phyloP scores from a whole-genome alignment of 2,329 filamentous ascomycete species.

The Penicillium sp. region DNA sequence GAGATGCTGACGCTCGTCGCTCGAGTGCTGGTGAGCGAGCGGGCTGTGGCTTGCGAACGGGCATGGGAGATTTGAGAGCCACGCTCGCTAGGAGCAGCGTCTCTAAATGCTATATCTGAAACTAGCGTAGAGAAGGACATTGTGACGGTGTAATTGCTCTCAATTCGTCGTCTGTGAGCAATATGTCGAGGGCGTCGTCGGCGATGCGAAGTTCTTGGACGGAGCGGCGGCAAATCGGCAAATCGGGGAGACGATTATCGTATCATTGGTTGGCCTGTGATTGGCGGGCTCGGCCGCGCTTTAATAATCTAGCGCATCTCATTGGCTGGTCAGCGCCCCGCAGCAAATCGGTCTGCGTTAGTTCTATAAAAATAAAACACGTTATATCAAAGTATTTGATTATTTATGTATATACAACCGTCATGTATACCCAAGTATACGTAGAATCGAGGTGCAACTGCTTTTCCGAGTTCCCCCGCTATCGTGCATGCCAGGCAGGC shows the following conservation, averaged over 20 bases:
- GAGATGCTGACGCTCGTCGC: conserved; percentile 51
- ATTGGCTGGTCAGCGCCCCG: background rate
- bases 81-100: conserved; percentile 38
- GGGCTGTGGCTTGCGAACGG: conserved; percentile 34
- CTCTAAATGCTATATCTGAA: conserved; percentile 46
- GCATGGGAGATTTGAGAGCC: conserved; percentile 42
- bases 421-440: too few species aligned
- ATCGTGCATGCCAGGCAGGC: too few species aligned
- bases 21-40: conserved; percentile 45
- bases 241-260: background rate
- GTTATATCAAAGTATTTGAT: too few species aligned
- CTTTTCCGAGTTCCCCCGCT: too few species aligned
- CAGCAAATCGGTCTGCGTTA: background rate
- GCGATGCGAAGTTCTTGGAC: background rate
- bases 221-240: background rate
- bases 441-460: too few species aligned
- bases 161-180: background rate
- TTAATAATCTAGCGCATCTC: background rate
- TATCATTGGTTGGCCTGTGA: background rate
- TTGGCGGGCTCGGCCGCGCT: background rate
- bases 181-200: background rate
- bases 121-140: conserved; percentile 51
- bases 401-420: too few species aligned
- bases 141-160: background rate
- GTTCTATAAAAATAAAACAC: too few species aligned